Conservation (phyloP, 768 basidiomycete species). For the Boletus barrowsii region DNA sequence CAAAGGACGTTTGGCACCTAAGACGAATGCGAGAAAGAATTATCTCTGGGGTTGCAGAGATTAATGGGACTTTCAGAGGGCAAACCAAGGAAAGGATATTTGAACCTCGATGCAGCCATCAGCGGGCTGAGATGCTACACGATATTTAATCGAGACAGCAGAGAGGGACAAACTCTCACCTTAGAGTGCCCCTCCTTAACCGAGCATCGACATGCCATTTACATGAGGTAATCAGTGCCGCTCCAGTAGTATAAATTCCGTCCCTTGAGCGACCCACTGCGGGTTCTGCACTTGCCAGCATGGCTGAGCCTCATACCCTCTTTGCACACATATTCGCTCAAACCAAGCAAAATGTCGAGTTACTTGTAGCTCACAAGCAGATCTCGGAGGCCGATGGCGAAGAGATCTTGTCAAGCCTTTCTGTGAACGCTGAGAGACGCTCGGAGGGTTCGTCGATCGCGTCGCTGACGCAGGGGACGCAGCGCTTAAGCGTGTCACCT, state of each 20-base stretch:
- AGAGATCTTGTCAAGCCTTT: conserved; percentile 39
- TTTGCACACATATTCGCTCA: conserved; percentile 43
- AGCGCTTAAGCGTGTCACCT: conserved; percentile 26
- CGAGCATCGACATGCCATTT: neutral
- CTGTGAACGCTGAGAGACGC: conserved; percentile 19
- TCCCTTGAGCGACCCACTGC: neutral
- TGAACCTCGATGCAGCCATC: too few species aligned
- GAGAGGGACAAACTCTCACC: too few species aligned
- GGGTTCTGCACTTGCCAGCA: conserved; percentile 5
- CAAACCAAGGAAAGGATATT: too few species aligned
- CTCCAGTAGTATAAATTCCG: neutral
- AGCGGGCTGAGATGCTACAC: too few species aligned
- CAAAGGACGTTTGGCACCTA: too few species aligned
- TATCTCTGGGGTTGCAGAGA: too few species aligned
- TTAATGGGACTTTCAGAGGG: too few species aligned
- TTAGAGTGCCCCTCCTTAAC: neutral
- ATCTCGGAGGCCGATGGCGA: conserved; percentile 40
- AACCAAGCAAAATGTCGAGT: conserved; percentile 43
- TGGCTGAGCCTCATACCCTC: conserved; percentile 23
- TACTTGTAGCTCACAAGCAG: conserved; percentile 43
- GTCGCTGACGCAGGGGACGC: conserved; percentile 22
- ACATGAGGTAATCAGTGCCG: conserved; percentile 26
- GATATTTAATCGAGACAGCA: too few species aligned
- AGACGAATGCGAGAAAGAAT: too few species aligned
- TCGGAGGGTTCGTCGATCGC: conserved; percentile 17